Evolutionary conservation across 139 green algal species (phyloP), one percentile per base, ranked within the genome.

Genomic region (Coelastrella sp.): DNA sequence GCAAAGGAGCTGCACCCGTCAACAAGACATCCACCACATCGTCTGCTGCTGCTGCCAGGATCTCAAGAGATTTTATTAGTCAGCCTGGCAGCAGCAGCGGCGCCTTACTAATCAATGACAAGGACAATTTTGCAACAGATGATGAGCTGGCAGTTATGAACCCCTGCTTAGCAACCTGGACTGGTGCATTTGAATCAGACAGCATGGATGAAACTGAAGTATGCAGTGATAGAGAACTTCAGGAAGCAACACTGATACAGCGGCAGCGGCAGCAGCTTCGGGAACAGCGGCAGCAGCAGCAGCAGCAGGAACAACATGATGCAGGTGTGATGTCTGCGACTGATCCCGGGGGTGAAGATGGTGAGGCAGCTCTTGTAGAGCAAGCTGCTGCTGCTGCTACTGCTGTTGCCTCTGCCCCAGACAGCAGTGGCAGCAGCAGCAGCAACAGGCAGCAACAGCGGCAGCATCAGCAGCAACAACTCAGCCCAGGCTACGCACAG

Each of bases 101-200:
- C 30, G 53, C 19, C n/a, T n/a, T n/a, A 3, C 17, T 64, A n/a
- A 64, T 35, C 43, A 0, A 30, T 9, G 30, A 71, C 32, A 0
- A 72, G 27, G 75, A 82, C n/a, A 53, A 43, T 35, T 7, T 40
- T 0, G 7, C 15, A 7, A 35, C 19, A 21, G 78, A 84, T 11
- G 41, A 57, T 23, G 78, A 76, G 30, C n/a, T 45, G 38, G 78
- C 21, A 35, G 8, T 40, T 8, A 15, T 84, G 0, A 75, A 75
- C 40, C 48, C 67, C 17, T 86, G 80, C 25, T 38, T 86, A 2
- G 68, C 67, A 5, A 60, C 7, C 9, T 86, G 80, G 80, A 73
- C 80, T 15, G 66, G 66, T 23, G 80, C 80, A 7, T 79, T 48
- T 72, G 80, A 86, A 34, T 78, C 80, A n/a, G 80, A 86, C 45